Conservation (phyloP, 257 asterid species). For the Catharanthus roseus region DNA sequence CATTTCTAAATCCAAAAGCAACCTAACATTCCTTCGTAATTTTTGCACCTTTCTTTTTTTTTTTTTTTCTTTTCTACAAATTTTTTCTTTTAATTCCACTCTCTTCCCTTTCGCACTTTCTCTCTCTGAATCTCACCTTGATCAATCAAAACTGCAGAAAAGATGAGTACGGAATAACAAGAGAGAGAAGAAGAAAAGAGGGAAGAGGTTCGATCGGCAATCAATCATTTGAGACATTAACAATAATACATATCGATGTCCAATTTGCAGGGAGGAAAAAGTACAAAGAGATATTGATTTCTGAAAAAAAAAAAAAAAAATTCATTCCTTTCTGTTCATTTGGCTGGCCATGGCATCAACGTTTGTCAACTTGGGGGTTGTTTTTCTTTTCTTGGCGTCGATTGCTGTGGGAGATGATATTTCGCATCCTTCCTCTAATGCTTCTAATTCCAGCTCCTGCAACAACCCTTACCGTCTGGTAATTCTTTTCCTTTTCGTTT, state of each 20-base stretch:
- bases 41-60: neutral
- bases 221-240: neutral
- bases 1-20: too few relatives aligned
- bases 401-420: slow-evolving; percentile 14
- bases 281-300: neutral
- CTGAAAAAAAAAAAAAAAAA: neutral
- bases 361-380: slow-evolving; percentile 11
- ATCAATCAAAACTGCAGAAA: neutral
- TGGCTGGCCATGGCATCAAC: slow-evolving; percentile 18
- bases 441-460: slow-evolving; percentile 22
- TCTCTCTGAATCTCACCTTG: neutral
- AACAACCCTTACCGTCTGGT: slow-evolving; percentile 24
- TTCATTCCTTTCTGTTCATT: neutral
- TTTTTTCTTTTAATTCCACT: neutral
- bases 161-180: neutral
- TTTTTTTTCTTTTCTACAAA: neutral
- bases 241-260: neutral
- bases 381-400: slow-evolving; percentile 10
- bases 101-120: neutral
- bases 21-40: neutral
- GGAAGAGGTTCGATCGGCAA: neutral
- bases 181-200: neutral
- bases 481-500: neutral
- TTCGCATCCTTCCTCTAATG: slow-evolving; percentile 13
- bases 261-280: neutral